Base-by-base conservation (phyloP, 2,329 filamentous ascomycete genomes). In the Diaporthe australafricana region DNA sequence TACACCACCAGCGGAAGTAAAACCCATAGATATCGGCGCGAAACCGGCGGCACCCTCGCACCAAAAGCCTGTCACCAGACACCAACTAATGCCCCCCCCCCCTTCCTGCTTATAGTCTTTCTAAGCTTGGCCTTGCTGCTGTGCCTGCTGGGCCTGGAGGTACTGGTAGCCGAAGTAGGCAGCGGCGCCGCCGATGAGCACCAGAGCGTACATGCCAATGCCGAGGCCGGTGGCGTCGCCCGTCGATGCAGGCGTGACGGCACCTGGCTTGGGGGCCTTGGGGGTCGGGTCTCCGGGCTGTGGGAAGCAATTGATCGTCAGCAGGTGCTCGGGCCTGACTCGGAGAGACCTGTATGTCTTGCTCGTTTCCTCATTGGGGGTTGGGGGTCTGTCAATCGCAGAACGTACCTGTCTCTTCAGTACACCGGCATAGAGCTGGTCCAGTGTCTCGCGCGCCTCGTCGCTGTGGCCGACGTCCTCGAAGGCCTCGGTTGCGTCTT, bases 391-490 rank as follows among this genome's bases (percentile, higher is more conserved):
- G 53, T 16, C 5, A 12, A 60, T 30, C 30, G 62, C 71, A 6
- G 9, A 73, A 82, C 91, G 79, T 89, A 97, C 94, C 87, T 89
- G 82, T 83, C 94, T 90, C 91, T 97, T 97, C 82, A 98, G 84
- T 47, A 81, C 87, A 76, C 94, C 95, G 76, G 96, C 88, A 67
- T 91, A 84, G 76, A 97, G 87, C 79, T 90, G 90, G 40, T 93
- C 91, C 71, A 99, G 91, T 77, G 97, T 96, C 87, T 98, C 96
- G 77, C 96, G 93, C 77, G 96, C 96, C 88, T 99, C 96, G 84
- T 99, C 96, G 79, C 94, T 97, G 92, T 99, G 96, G 81, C 96
- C 96, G 80, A 99, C 96, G 85, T 99, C 96, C 87, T 99, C 96
- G 82, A 99, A 99, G 74, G 96, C 96, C 86, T 98, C 96, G 78